Base-by-base conservation (phyloP, 208 protist species). In the Acanthamoeba lenticulata region DNA sequence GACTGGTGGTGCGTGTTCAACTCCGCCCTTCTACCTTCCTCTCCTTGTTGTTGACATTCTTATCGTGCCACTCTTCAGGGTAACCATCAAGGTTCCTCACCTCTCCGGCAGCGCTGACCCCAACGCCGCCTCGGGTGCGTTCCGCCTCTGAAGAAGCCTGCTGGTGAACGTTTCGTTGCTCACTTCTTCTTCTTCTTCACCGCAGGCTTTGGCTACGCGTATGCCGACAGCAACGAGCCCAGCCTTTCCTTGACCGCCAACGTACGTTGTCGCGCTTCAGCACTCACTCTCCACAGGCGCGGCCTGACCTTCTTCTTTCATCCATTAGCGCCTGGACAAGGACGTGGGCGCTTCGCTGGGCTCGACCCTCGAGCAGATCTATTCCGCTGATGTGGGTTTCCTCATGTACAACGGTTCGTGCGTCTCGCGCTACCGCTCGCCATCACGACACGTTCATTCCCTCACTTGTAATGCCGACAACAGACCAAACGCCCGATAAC, bases 1-100 rank as follows among this genome's bases (percentile, higher is more conserved):
- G 94, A 96, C 91, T 96, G 95, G 95, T 96, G 94, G 93, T 81
- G 86, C 0, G 86, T 91, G 24, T 44, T 38, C n/a, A 96, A 96
- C 32, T 57, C 62, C 36, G 65, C 94, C 94, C 57, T 11, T 96
- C 5, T 96, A 95, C 86, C 42, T 94, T 3, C 55, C 49, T 0
- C 94, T 94, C 29, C 21, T n/a, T 34, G 38, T 24, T 9, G 7
- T 27, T 34, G 13, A n/a, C 36, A 0, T 13, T 45, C 36, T 45
- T 38, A n/a, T n/a, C n/a, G n/a, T n/a, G n/a, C n/a, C n/a, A n/a
- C n/a, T n/a, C n/a, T n/a, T n/a, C 38, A 79, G 67, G 67, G 79
- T 88, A 7, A 88, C 57, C 79, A 42, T 88, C 45, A 88, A 88
- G 79, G 44, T 40, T 0, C 79, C 79, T 15, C 42, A 62, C n/a